Conservation (phyloP, 306 rosid species). For the Rosa lucieae region DNA sequence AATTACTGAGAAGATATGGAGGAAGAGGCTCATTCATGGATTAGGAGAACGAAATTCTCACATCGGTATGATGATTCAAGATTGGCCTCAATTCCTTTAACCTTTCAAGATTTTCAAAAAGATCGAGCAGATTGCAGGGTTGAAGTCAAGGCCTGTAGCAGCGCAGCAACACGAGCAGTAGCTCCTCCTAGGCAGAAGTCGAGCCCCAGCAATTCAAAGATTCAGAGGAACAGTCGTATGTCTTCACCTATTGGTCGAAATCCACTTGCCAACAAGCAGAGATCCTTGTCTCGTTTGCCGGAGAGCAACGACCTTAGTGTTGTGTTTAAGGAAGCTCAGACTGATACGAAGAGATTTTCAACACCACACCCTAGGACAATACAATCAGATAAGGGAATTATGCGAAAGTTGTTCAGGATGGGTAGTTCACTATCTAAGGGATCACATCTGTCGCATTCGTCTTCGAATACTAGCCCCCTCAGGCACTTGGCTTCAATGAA, state of each 20-base stretch:
- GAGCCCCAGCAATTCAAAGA: conserved; percentile 17
- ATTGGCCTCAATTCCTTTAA: conserved; percentile 34
- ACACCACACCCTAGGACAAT: conserved; percentile 60
- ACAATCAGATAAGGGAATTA: conserved; percentile 36
- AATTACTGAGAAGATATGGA: conserved; percentile 45
- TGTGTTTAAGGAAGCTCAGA: conserved; percentile 61
- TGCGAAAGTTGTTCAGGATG: conserved; percentile 42
- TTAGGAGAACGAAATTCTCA: conserved; percentile 81
- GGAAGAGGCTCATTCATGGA: conserved; percentile 71
- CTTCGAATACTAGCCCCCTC: conserved; percentile 39
- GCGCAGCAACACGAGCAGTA: not conserved
- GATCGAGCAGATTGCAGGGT: conserved; percentile 10
- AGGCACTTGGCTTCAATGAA: conserved; percentile 40
- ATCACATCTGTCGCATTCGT: conserved; percentile 21
- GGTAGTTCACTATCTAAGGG: conserved; percentile 27
- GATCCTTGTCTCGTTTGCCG: conserved; percentile 76
- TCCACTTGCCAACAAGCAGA: conserved; percentile 42
- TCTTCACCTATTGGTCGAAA: conserved; percentile 22
- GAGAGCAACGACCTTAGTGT: conserved; percentile 38
- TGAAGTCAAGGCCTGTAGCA: not conserved
- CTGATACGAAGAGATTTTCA: conserved; percentile 62
- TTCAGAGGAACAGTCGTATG: not conserved
- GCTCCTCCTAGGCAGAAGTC: conserved; percentile 26
- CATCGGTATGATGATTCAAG: conserved; percentile 73
- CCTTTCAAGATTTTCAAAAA: conserved; percentile 29